Base-by-base conservation (phyloP, 83 land plant genomes). In the Isoetes engelmannii region DNA sequence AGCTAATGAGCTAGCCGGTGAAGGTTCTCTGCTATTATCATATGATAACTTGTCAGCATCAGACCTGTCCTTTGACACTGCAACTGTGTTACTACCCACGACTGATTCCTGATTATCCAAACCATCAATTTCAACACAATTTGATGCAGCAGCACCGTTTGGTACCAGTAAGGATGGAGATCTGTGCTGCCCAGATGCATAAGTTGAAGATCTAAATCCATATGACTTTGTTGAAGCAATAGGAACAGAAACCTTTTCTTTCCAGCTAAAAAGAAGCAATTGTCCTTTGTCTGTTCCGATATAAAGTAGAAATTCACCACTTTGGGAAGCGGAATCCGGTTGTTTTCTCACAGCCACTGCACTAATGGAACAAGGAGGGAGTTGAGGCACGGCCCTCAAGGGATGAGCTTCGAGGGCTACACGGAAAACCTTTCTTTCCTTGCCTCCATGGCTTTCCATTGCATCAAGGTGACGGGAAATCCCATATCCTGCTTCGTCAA, bases 251-350 rank as follows among this genome's bases (percentile, higher is more conserved):
- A 37, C 37, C 37, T 28, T 51, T 12, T 51, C 15, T 59, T 59
- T 59, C 62, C 62, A 59, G 9, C 9, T 12, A 72, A 46, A 74
- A 47, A 68, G 72, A 51, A 71, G 67, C 0, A 78, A 45, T 47
- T 78, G 68, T 5, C 81, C 81, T 6, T 63, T 59, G 44, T 78
- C 81, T 3, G 81, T 78, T 8, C 81, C 81, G 19, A 78, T 53
- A 72, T 73, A 78, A 17, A 78, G 50, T 5, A 42, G 48, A 12
- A 44, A 10, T 7, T 61, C 55, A 43, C 49, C 59, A 28, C 37
- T 28, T 28, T 28, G 37, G 2, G 37, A 28, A 7, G 21, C 64
- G 21, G 9, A n/a, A 4, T 47, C 58, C 20, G 28, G 55, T 10
- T 45, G 55, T 7, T 69, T 68, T 13, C 53, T 48, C 4, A 78